Conservation (phyloP, 2,329 filamentous ascomycete genomes). For the Fusarium mexicanum region DNA sequence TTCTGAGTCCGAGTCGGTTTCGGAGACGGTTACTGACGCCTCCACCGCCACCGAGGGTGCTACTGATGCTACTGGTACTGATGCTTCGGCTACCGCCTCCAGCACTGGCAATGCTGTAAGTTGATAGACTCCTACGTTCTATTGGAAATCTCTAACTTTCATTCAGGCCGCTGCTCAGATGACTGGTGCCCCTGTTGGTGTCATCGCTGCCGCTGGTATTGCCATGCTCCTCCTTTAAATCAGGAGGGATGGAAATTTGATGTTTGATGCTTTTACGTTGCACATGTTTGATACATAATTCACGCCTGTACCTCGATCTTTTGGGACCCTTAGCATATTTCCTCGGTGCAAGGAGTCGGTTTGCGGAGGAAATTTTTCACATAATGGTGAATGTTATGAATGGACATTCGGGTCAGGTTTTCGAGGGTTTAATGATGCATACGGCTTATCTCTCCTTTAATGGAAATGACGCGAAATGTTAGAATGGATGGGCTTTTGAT, state of each 20-base stretch:
- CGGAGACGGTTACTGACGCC: conserved; percentile 35
- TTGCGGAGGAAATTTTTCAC: conserved; percentile 41
- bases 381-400: conserved; percentile 42
- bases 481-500: conserved; percentile 38
- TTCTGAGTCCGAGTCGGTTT: conserved; percentile 18
- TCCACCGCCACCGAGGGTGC: conserved; percentile 25
- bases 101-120: conserved; percentile 46
- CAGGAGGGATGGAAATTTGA: conserved; percentile 13
- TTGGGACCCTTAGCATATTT: conserved; percentile 42
- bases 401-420: conserved; percentile 44
- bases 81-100: conserved; percentile 34
- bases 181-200: conserved; percentile 57
- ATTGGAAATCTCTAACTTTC: conserved; percentile 9
- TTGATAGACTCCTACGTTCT: background rate
- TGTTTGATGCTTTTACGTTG: conserved; percentile 46
- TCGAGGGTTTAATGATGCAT: conserved; percentile 48
- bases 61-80: conserved; percentile 19
- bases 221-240: conserved; percentile 60
- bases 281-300: conserved; percentile 57
- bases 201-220: conserved; percentile 60
- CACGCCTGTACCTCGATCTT: conserved; percentile 48
- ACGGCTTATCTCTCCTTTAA: conserved; percentile 50
- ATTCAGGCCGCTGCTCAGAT: conserved; percentile 48
- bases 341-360: conserved; percentile 34
- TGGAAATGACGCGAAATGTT: conserved; percentile 46